Evolutionary conservation across 2,329 filamentous ascomycete genomes (phyloP), one percentile per base, ranked within the genome.

Genomic region (Fusarium neocosmosporiellum): DNA sequence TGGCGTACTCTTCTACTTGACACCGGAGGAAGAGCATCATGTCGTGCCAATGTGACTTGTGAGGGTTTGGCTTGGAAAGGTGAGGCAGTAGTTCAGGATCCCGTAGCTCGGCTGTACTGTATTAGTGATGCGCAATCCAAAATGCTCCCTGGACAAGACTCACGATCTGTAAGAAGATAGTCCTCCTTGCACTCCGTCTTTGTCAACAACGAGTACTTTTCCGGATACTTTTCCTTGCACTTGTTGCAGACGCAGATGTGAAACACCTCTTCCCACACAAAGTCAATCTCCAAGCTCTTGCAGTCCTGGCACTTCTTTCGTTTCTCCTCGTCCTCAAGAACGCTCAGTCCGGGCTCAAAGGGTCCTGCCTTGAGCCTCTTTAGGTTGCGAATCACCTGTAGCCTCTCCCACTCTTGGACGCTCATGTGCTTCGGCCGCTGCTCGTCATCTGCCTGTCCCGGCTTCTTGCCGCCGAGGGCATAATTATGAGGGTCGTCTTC

Each of bases 21-120:
- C 91, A 97, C 1, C 96, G 92, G 24, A 99, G 86, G 80, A 96
- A 99, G 3, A 99, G 88, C 92, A 98, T 98, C 96, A 99, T 99
- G 85, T 97, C 94, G 81, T 98, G 95, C 94, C 95, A 99, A 66
- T 95, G 95, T 0, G 93, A 91, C 81, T 98, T 98, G 83, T 98
- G 96, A 1, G 96, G 96, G 77, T 99, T 99, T 1, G 96, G 96
- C 36, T 92, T 92, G 62, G 93, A 93, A 10, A 99, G 87, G 80
- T 97, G 95, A 0, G 96, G 96, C 0, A 99, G 87, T 2, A 99
- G 86, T 18, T 95, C 93, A 65, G 91, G 89, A 78, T 99, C 96
- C 76, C 93, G 92, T n/a, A 99, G 88, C 81, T 99, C 96, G 37
- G 95, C 94, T 93, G 72, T 11, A 13, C 2, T 2, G 27, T 60